Percentiles rank a stretch among this genome's conserved stretches.
These are phyloP conservation scores for Phialemonium atrogriseum DNA, from an alignment of 2,329 filamentous ascomycete species.

Conservation along the genomic window DNA sequence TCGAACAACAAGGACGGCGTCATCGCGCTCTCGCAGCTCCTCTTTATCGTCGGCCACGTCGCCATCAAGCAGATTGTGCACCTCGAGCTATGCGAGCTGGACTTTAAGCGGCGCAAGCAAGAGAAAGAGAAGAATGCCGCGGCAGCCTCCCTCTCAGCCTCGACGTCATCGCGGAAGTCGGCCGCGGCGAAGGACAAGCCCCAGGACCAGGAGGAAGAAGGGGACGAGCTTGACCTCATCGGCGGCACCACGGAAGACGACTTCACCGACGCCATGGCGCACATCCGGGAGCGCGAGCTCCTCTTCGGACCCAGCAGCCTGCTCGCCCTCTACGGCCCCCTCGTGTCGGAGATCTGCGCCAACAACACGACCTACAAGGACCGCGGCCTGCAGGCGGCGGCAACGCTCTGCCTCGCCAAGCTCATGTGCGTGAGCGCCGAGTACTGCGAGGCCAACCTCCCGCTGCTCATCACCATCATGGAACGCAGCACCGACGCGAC, in stretches of 20 bases:
- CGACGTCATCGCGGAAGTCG: conserved; percentile 27
- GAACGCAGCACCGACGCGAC: conserved; percentile 89
- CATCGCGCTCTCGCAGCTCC: conserved; percentile 74
- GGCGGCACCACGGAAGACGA: conserved; percentile 93
- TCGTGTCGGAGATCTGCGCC: conserved; percentile 88
- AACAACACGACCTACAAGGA: conserved; percentile 91
- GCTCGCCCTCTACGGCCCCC: conserved; percentile 80
- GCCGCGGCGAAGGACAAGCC: conserved; percentile 33
- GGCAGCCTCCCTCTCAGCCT: conserved; percentile 21
- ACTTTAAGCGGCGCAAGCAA: conserved; percentile 94
- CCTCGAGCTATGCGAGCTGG: conserved; percentile 90
- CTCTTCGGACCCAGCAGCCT: conserved; percentile 77
- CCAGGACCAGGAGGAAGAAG: conserved; percentile 41
- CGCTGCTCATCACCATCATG: conserved; percentile 94
- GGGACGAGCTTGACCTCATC: conserved; percentile 90
- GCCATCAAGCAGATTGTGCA: conserved; percentile 99
- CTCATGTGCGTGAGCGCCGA: conserved; percentile 97
- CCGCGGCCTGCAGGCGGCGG: conserved; percentile 82
- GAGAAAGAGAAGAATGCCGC: conserved; percentile 68
- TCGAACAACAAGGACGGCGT: conserved; percentile 60
- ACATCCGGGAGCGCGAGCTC: conserved; percentile 77
- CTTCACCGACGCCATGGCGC: conserved; percentile 78
- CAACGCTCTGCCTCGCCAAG: conserved; percentile 91
- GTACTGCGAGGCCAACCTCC: conserved; percentile 90
- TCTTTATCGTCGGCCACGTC: conserved; percentile 93